Base-by-base conservation (phyloP, 345 rosid species). In the Brassica carinata region DNA sequence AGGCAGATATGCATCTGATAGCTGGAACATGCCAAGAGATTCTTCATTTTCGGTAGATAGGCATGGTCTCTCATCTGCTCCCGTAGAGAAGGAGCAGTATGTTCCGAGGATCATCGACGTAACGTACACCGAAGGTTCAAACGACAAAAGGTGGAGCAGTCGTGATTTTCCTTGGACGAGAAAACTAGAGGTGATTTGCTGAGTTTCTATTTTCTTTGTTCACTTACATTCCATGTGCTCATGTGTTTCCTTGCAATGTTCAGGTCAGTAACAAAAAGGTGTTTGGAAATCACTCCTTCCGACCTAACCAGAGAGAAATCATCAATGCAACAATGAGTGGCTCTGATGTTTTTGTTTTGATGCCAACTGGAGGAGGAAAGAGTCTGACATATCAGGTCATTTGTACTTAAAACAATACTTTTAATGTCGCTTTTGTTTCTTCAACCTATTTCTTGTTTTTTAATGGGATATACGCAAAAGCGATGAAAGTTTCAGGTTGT, bases 301-400 rank as follows among this genome's bases (percentile, higher is more conserved):
- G 98, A 43, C 99, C 98, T 71, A 96, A 93, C 83, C 99, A 96
- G 85, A 87, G 92, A 74, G 99, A 96, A 87, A 83, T 96, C 67
- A 93, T 96, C 65, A 96, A 96, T 87, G 98, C 99, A 57, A 86
- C 99, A 53, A 96, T 96, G 98, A 96, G 98, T 78, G 96, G 98
- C 43, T 86, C 76, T 83, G 99, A 96, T 90, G 99, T 92, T 72
- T 96, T 96, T 83, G 99, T 96, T 82, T 83, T 96, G 76, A 93
- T 96, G 99, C 99, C 99, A 74, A 96, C 99, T 55, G 99, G 99
- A 78, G 99, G 99, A 53, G 99, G 99, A 66, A 96, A 96, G 85
- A 96, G 99, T 87, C 78, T 96, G 83, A 96, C 99, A 23, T 96
- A 96, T 83, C 99, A 96, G 91, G 99, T 92, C 78, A 75, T 51